Conservation (phyloP, 2,329 filamentous ascomycete species). For the Cytospora chrysosperma region DNA sequence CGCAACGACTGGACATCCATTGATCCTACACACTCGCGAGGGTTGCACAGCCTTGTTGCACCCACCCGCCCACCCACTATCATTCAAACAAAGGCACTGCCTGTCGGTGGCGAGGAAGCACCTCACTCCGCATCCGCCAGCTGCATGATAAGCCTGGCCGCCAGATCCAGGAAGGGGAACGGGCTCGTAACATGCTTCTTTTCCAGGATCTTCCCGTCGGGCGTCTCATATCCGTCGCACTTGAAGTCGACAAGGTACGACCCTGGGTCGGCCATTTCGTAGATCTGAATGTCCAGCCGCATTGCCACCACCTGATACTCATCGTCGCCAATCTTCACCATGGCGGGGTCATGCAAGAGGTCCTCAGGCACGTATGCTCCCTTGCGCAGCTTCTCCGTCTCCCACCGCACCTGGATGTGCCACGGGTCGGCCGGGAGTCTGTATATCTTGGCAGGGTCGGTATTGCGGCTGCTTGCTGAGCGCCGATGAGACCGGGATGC, state of each 20-base stretch:
- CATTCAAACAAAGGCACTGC: neutral
- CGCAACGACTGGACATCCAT: neutral
- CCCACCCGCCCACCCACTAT: neutral
- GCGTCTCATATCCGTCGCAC: conserved; percentile 89
- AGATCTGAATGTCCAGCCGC: conserved; percentile 94
- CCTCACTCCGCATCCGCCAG: conserved; percentile 73
- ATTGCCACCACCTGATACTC: conserved; percentile 76
- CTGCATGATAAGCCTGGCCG: conserved; percentile 88
- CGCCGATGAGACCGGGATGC: conserved; percentile 33
- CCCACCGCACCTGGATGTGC: conserved; percentile 89
- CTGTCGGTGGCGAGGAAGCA: neutral
- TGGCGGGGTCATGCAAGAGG: conserved; percentile 25
- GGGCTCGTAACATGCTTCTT: conserved; percentile 95
- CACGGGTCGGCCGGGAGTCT: conserved; percentile 90
- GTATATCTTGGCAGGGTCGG: conserved; percentile 64
- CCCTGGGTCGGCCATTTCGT: conserved; percentile 79
- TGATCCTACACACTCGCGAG: neutral
- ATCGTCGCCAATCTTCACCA: conserved; percentile 43
- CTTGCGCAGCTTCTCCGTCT: conserved; percentile 62
- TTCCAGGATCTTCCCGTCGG: conserved; percentile 71
- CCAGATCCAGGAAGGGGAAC: conserved; percentile 94
- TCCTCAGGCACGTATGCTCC: conserved; percentile 35
- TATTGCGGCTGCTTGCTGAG: conserved; percentile 33
- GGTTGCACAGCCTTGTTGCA: neutral
- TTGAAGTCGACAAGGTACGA: conserved; percentile 99